Evolutionary conservation across 768 basidiomycete genomes (phyloP), one percentile per base, ranked within the genome.

Genomic region (Coprinopsis cinerea): DNA sequence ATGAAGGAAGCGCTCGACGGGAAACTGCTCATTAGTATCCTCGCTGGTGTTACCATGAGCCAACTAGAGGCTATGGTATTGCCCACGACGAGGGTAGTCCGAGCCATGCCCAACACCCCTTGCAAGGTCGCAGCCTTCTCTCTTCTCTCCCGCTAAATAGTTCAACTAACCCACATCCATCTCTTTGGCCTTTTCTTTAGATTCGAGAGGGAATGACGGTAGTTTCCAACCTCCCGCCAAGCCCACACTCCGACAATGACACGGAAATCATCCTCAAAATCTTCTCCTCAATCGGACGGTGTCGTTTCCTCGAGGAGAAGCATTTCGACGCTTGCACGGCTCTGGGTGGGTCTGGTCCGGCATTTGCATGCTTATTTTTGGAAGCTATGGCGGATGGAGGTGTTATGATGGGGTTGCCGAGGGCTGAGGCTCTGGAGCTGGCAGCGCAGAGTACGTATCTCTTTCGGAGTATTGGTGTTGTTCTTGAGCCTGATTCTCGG

Each of bases 141-240:
- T 6, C 40, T 18, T 50, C 26, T 25, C 18, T 18, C 30, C 27
- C 49, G 30, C n/a, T 25, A n/a, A 3, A 26, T 37, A 11, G 17
- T 20, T 7, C 18, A 30, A 30, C 22, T 23, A 34, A 23, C 32
- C 4, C 22, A 23, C 30, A 15, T 9, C 30, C 37, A 39, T 9
- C 30, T 34, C 30, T 9, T 34, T 9, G n/a, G 17, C 15, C 14
- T 9, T 39, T 39, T 10, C 40, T 43, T n/a, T n/a, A 99, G 96
- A 98, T 99, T 62, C 86, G 96, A 18, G 95, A 98, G 71, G 96
- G 96, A 51, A 98, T 99, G 96, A 97, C 94, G 1, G 85, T 96
- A 34, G 78, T 98, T 48, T 88, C 89, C 28, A 83, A 78, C 13
- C 74, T 95, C 32, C 79, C 81, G 3, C 58, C 69, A 2, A 75